Evolutionary conservation across 176 grass and related monocot species (phyloP).

Genomic region (sorghum (Sorghum bicolor)): Sorghum_bicolor_NCBIv3 NC_012871.2:2598501-2599000

Average conservation of each 20-base stretch:
- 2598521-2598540: neutral
- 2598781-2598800: too few relatives aligned
- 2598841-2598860: neutral
- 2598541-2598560: neutral
- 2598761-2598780: too few relatives aligned
- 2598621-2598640: neutral
- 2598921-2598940: too few relatives aligned
- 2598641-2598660: neutral
- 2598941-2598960: neutral
- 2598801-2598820: too few relatives aligned
- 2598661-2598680: neutral
- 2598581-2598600: neutral
- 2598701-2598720: too few relatives aligned
- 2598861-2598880: neutral
- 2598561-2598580: neutral
- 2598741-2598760: too few relatives aligned
- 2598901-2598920: too few relatives aligned
- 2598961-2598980: neutral
- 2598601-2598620: slow-evolving; percentile 8
- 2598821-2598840: too few relatives aligned
- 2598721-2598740: too few relatives aligned
- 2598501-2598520: neutral
- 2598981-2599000: neutral
- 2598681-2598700: neutral
- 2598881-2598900: neutral